Base-by-base conservation (phyloP, 768 basidiomycete species). In the Tylopilus rubrobrunneus region DNA sequence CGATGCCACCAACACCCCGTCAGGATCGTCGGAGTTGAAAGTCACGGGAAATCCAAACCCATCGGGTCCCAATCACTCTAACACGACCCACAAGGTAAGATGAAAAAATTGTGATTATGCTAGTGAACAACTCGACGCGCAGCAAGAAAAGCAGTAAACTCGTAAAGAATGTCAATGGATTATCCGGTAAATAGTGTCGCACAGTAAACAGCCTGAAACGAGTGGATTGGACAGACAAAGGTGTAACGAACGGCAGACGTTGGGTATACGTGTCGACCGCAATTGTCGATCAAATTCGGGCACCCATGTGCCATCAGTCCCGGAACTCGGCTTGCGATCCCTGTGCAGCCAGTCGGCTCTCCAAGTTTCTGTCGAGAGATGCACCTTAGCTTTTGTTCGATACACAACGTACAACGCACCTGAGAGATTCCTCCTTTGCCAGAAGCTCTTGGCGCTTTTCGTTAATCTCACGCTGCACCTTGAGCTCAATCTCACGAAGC, bases 401-500 rank as follows among this genome's bases (percentile, higher is more conserved):
- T 23, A 10, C 44, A 47, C 19, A 28, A 25, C 9, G 17, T 50
- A n/a, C 51, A 51, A 58, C 80, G 49, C 56, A 89, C 88, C 89
- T 83, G 64, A 92, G 87, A 42, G 90, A 89, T 71, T 97, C 95
- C 70, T 97, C 96, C 71, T 96, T 97, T 39, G 96, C 97, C 65
- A 97, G 74, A 56, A 98, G 75, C 68, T 98, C 96, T 70, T 98
- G 96, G 66, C 94, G 80, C 77, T 96, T 95, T 78, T 98, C 91
- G 68, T 90, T 92, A 72, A 99, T 92, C 78, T 99, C 97, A 46
- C 97, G 83, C 73, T 98, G 95, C 28, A 98, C 93, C 72, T 93
- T 95, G 72, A 98, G 82, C 72, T 99, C 97, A 71, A 98, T 90
- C 76, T 99, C 97, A 57, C 96, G 92, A 60, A 99, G 80, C 86